A percentile compares a stretch with the other conserved stretches of the same genome.
These are phyloP conservation scores for Trifolium subterraneum DNA, from an alignment of 306 rosid genomes.

Conservation along the genomic window DNA sequence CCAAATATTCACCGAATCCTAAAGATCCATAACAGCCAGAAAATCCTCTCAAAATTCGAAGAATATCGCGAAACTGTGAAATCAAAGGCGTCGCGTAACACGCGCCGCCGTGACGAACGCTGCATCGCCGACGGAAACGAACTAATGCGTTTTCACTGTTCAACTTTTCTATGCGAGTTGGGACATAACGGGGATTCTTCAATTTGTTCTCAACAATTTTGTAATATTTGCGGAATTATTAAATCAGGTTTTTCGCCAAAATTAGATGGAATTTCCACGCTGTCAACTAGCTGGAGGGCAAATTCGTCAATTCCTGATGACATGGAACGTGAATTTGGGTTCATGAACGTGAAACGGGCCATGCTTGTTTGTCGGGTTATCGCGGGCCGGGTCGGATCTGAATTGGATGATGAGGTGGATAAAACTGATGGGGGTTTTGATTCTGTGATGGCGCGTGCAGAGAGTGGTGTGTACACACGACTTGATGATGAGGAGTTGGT, in stretches of 20 bases:
- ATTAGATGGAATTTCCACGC: conserved; percentile 89
- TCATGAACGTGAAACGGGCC: conserved; percentile 92
- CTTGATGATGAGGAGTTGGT: conserved; percentile 85
- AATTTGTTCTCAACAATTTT: conserved; percentile 76
- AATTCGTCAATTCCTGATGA: conserved; percentile 87
- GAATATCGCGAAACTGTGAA: conserved; percentile 85
- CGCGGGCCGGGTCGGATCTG: conserved; percentile 88
- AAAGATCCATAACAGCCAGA: conserved; percentile 86
- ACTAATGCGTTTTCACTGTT: conserved; percentile 89
- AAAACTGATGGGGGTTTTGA: conserved; percentile 75
- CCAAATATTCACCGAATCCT: conserved; percentile 66
- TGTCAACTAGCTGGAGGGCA: conserved; percentile 84
- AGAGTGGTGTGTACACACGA: conserved; percentile 61
- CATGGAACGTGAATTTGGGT: conserved; percentile 75
- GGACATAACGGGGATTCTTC: conserved; percentile 74
- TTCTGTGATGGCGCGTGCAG: conserved; percentile 70
- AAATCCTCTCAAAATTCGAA: conserved; percentile 81
- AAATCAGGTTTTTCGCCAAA: conserved; percentile 89
- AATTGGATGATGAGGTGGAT: conserved; percentile 55
- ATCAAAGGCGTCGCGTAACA: conserved; percentile 61
- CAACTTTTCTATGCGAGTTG: conserved; percentile 79
- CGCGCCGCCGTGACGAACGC: conserved; percentile 67
- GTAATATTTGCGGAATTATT: conserved; percentile 81
- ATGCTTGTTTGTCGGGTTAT: conserved; percentile 87
- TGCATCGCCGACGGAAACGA: conserved; percentile 96